Evolutionary conservation across 2,329 filamentous ascomycete genomes (phyloP).

Genomic region (Orbilia ellipsospora): DNA sequence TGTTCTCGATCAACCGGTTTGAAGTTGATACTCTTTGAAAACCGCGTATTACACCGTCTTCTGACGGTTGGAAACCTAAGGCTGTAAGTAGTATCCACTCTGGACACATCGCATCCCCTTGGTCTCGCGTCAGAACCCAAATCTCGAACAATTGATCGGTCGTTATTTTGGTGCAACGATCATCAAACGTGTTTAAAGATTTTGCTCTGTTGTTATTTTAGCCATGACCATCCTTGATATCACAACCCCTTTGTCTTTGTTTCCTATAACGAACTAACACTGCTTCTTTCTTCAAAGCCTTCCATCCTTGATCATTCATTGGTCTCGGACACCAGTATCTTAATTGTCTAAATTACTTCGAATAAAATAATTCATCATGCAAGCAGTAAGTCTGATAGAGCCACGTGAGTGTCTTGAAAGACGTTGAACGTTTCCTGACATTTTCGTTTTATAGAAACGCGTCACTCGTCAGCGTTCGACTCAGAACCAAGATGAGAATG

Average conservation of each 20-base stretch:
- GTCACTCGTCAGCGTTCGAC: conserved; percentile 49
- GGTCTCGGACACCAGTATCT: conserved; percentile 35
- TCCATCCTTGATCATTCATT: conserved; percentile 45
- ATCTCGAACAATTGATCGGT: background rate
- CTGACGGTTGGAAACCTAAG: conserved; percentile 40
- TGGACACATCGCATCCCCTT: background rate
- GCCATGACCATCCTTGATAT: background rate
- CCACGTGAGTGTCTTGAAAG: background rate
- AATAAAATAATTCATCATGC: conserved; percentile 36
- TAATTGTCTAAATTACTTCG: background rate
- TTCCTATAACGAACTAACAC: conserved; percentile 24
- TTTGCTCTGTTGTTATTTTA: background rate
- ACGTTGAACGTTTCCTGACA: background rate
- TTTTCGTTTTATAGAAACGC: conserved; percentile 39
- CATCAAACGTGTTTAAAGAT: background rate
- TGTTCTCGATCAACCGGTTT: no score
- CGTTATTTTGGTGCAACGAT: background rate
- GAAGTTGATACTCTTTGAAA: conserved; percentile 10
- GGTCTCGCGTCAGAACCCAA: background rate
- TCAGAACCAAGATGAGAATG: conserved; percentile 53
- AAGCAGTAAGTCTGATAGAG: conserved; percentile 42
- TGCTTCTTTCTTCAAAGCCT: conserved; percentile 4
- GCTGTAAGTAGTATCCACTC: conserved; percentile 25
- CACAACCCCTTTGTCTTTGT: background rate
- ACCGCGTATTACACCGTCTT: conserved; percentile 22